Evolutionary conservation across 495 filamentous ascomycete species (phyloP).

Genomic region (Pseudomonodictys pantanalensis): DNA sequence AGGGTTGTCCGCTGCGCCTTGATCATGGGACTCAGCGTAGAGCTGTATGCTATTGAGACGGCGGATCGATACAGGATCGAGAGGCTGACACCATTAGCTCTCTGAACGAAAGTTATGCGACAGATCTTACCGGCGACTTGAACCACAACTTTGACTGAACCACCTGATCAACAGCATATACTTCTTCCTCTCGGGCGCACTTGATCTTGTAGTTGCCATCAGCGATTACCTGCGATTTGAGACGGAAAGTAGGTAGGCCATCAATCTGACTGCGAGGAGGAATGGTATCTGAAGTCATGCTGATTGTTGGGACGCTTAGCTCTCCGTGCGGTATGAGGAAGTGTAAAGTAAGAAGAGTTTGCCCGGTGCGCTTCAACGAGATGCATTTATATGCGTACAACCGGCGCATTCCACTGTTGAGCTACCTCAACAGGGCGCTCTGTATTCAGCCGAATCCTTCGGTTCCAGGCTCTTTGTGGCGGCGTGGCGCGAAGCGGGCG

Average conservation of each 20-base stretch:
- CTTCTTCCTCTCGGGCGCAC: neutral
- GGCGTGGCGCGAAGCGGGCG: too few relatives aligned
- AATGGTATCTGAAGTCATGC: too few relatives aligned
- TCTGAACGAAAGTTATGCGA: neutral
- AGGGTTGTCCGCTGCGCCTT: neutral
- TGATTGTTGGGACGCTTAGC: too few relatives aligned
- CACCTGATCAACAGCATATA: neutral
- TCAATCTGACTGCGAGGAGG: neutral
- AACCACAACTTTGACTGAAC: neutral
- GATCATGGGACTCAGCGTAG: constrained; percentile 1
- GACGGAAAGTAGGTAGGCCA: neutral
- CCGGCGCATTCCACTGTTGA: too few relatives aligned
- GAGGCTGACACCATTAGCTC: neutral
- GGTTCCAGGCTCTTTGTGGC: too few relatives aligned
- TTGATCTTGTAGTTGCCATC: constrained; percentile 4
- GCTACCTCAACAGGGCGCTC: too few relatives aligned
- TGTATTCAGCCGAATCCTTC: too few relatives aligned
- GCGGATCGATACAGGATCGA: neutral
- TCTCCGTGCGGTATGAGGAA: too few relatives aligned
- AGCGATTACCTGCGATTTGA: neutral
- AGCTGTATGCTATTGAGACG: neutral
- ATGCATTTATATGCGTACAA: too few relatives aligned
- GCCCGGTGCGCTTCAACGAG: too few relatives aligned
- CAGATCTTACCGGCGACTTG: neutral
- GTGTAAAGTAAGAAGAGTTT: too few relatives aligned